Percentiles rank a stretch among this genome's conserved stretches.
Conservation (phyloP, 2,329 filamentous ascomycete genomes). For the Apiospora marii region DNA sequence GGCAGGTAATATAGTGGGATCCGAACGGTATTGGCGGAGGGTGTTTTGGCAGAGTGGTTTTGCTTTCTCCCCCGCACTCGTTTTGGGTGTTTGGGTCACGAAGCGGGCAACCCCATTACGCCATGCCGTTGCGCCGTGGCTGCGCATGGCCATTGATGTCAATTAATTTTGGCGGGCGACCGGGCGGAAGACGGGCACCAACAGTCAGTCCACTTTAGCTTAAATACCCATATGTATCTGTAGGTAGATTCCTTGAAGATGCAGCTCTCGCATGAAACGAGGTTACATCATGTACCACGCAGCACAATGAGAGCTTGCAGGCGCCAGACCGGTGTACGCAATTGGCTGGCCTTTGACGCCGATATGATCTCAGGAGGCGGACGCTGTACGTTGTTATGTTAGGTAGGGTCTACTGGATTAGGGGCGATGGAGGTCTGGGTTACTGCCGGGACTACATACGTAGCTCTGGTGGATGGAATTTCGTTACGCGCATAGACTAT, state of each 20-base stretch:
- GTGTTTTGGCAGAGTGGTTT: not conserved
- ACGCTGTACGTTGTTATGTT: not conserved
- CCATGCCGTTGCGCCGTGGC: too few species aligned
- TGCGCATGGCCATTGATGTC: not conserved
- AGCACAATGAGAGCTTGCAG: not conserved
- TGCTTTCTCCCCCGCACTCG: too few species aligned
- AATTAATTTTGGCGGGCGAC: not conserved
- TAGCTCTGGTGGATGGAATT: too few species aligned
- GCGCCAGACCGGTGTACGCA: not conserved
- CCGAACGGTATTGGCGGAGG: constrained; percentile 3
- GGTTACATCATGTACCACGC: not conserved
- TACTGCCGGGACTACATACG: too few species aligned
- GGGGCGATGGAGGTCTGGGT: too few species aligned
- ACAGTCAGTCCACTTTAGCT: not conserved
- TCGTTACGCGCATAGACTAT: too few species aligned
- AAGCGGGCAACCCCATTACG: too few species aligned
- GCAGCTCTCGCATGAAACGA: not conserved
- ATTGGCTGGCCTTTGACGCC: not conserved
- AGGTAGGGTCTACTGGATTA: too few species aligned
- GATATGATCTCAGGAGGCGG: not conserved
- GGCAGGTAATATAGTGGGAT: constrained; percentile 8
- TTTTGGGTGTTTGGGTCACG: too few species aligned
- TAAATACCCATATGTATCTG: not conserved
- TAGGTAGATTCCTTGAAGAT: not conserved
- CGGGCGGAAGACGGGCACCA: too few species aligned